Percentiles rank a stretch among this genome's conserved stretches.
These are phyloP conservation scores for Candida jianshihensis DNA, from an alignment of 805 yeast genomes.

Conservation along the genomic window DNA sequence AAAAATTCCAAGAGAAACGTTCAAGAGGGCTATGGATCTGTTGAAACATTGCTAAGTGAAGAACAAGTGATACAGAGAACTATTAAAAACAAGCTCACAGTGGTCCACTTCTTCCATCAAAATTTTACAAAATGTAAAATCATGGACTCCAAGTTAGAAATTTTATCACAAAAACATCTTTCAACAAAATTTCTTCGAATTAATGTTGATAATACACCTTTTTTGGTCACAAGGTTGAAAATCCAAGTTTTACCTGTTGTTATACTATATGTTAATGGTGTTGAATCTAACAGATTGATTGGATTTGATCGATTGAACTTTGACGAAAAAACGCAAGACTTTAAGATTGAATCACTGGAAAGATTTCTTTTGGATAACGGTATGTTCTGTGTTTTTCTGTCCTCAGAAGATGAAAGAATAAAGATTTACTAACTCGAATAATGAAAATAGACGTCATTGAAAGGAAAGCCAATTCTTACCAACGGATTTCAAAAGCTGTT, in stretches of 20 bases:
- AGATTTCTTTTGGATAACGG: conserved; percentile 25
- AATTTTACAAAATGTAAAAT: conserved; percentile 51
- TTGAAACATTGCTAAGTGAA: conserved; percentile 41
- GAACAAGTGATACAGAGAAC: conserved; percentile 49
- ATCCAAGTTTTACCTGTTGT: conserved; percentile 71
- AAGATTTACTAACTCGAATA: conserved; percentile 2
- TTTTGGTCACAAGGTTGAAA: conserved; percentile 54
- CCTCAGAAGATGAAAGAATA: too few relatives aligned
- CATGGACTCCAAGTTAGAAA: conserved; percentile 42
- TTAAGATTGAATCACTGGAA: conserved; percentile 45
- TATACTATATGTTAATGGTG: conserved; percentile 50
- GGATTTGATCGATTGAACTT: conserved; percentile 61
- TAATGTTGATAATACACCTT: conserved; percentile 63
- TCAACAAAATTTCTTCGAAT: conserved; percentile 46
- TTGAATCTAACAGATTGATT: conserved; percentile 50
- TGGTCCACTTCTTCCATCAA: conserved; percentile 61
- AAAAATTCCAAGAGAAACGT: conserved; percentile 27
- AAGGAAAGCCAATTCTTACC: conserved; percentile 27
- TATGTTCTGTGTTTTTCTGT: neutral
- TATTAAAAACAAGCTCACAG: conserved; percentile 31
- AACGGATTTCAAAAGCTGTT: conserved; percentile 11
- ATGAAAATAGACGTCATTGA: conserved; percentile 22
- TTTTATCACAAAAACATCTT: conserved; percentile 52
- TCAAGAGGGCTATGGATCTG: conserved; percentile 36
- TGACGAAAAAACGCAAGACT: conserved; percentile 36